phyloP scores from a whole-genome alignment of 257 asterid species.

The Paulownia fortunei region DNA sequence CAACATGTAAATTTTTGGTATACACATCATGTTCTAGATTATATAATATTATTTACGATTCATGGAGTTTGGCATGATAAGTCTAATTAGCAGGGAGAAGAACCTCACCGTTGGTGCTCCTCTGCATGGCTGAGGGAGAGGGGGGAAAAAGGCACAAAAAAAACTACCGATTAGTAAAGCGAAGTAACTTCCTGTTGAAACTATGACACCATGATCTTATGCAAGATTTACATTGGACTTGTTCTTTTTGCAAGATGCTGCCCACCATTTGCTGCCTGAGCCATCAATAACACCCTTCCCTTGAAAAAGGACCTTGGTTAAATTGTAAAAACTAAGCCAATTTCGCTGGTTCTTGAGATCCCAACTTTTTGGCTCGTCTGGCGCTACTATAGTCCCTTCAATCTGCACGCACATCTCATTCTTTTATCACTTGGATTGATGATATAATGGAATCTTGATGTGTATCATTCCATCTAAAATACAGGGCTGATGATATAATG shows the following conservation, averaged over 20 bases:
- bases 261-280: conserved; percentile 95
- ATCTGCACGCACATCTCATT: conserved; percentile 53
- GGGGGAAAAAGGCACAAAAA: not conserved
- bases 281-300: conserved; percentile 90
- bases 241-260: conserved; percentile 90
- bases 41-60: not conserved
- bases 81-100: conserved; percentile 13
- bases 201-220: not conserved
- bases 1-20: not conserved
- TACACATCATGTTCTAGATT: not conserved
- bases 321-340: conserved; percentile 75
- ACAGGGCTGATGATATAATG: not conserved
- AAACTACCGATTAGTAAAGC: conserved; percentile 21
- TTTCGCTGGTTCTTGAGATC: conserved; percentile 62
- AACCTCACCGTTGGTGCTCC: conserved; percentile 87
- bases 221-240: conserved; percentile 66
- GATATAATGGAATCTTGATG: not conserved
- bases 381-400: conserved; percentile 88
- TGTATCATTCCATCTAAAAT: not conserved
- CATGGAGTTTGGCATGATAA: not conserved
- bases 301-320: conserved; percentile 62
- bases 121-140: conserved; percentile 72
- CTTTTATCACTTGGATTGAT: not conserved
- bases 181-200: conserved; percentile 6
- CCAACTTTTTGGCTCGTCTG: conserved; percentile 81